Base-by-base conservation (phyloP, 164 flowering plant species). In the Cinnamomum micranthum region DNA sequence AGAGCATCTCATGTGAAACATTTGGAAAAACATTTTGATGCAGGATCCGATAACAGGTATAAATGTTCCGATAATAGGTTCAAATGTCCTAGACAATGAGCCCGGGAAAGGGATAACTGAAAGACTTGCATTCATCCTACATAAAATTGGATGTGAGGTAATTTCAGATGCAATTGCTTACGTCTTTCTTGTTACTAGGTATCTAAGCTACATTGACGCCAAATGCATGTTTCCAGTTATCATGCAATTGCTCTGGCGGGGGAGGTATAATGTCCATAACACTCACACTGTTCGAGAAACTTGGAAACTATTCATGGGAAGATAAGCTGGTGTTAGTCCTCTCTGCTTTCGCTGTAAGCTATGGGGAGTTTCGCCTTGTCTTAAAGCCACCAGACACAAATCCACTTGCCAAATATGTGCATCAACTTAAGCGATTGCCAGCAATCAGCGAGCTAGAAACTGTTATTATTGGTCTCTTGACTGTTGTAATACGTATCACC, bases 81-180 rank as follows among this genome's bases (percentile, higher is more conserved):
- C 25, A 24, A 1, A 24, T 24, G 47, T 76, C 2, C 23, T 74
- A 47, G 91, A 28, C 31, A 28, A 28, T 2, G 31, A 83, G 15
- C 58, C 50, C 33, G 24, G 51, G 47, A 6, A 41, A 7, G 83
- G 75, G 63, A 82, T 85, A 75, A 83, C 84, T 19, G 90, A 88
- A 71, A 81, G 77, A 35, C 64, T 88, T 75, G 80, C 89, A 25
- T 82, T 62, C 68, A 77, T 83, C 19, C 80, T 87, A 9, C 76
- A 88, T 13, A 80, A 72, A 72, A 77, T 91, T 58, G 82, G 86
- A 23, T 82, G 87, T 77, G 92, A 91, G 92, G 95, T 91, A 33
- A 71, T 23, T n/a, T 23, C 11, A 11, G 47, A 25, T 2, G 11
- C 31, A 41, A 41, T 41, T 41, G 47, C 10, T 41, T 41, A 6